These are phyloP conservation scores for Septoria linicola DNA, from an alignment of 2,329 filamentous ascomycete species.

Conservation along the genomic window DNA sequence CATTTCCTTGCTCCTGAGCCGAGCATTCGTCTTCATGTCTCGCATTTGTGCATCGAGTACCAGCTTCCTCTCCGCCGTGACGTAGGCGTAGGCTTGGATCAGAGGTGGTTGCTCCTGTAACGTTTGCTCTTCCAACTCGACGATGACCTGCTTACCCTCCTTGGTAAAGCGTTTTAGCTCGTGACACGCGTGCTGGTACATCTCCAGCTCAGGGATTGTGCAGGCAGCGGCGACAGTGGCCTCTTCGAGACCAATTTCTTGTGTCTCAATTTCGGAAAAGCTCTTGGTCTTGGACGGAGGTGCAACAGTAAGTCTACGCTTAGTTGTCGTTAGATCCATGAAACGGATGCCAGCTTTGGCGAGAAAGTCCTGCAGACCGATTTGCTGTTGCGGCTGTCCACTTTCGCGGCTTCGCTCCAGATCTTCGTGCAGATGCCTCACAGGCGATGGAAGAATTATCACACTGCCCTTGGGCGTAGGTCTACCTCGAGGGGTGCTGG, in stretches of 20 bases:
- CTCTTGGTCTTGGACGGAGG: slow-evolving; percentile 39
- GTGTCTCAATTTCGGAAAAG: slow-evolving; percentile 40
- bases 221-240: slow-evolving; percentile 87
- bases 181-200: slow-evolving; percentile 92
- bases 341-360: slow-evolving; percentile 96
- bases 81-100: slow-evolving; percentile 87
- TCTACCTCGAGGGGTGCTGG: slow-evolving; percentile 38
- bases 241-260: slow-evolving; percentile 58
- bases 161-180: slow-evolving; percentile 97
- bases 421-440: slow-evolving; percentile 33
- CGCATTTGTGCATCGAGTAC: slow-evolving; percentile 97
- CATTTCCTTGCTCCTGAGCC: slow-evolving; percentile 87
- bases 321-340: slow-evolving; percentile 97
- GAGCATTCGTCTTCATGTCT: slow-evolving; percentile 90
- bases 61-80: slow-evolving; percentile 75
- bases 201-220: slow-evolving; percentile 85
- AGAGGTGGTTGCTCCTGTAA: slow-evolving; percentile 86
- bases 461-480: slow-evolving; percentile 32
- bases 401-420: slow-evolving; percentile 23
- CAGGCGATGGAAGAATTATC: slow-evolving; percentile 26
- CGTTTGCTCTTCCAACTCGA: slow-evolving; percentile 85
- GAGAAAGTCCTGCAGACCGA: slow-evolving; percentile 83
- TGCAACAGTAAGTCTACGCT: slow-evolving; percentile 79
- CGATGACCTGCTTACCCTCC: slow-evolving; percentile 84
- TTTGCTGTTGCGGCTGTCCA: slow-evolving; percentile 31